Base-by-base conservation (phyloP, 139 green algal species). In the Bryopsis sp. region DNA sequence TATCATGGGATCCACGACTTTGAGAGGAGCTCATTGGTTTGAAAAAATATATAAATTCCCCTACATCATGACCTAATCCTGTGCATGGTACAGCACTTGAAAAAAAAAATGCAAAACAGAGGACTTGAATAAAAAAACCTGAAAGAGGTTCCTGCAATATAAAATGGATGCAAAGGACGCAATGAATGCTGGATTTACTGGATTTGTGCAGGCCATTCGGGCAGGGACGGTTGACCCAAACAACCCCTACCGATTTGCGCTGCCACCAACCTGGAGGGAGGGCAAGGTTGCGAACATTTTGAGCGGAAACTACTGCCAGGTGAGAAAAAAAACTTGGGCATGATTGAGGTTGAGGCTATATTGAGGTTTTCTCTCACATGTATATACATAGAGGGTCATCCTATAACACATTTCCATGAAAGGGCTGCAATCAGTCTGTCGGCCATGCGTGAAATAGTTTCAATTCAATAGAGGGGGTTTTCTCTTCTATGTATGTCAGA, bases 221-320 rank as follows among this genome's bases (percentile, higher is more conserved):
- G 76, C 76, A 22, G 77, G 71, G 5, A 83, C 77, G 1, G 74
- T 83, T 0, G 71, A 83, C 66, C 48, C 57, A 11, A 47, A 28
- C 0, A 65, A 62, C 26, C 77, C 77, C 2, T 83, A 83, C 50
- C 47, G 36, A 0, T 80, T 83, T 57, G 68, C 73, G 4, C 32
- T 83, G 35, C 77, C 77, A n/a, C 47, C 74, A 2, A 62, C 70
- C n/a, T 78, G 73, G 29, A 26, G 66, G 1, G 74, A 83, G 59
- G 46, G 57, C 0, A 73, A 74, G 36, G 77, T 82, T 2, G 73
- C 73, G 35, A 86, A 86, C 66, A 82, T 81, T 36, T 64, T 77
- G 22, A 84, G 58, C 24, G 84, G 84, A 57, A 89, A 89, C 76
- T 89, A 88, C 70, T 89, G 83, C 76, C 82, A 90, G 77, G 68